Conservation (phyloP, 257 asterid species). For the Solanum chiquidenum region DNA sequence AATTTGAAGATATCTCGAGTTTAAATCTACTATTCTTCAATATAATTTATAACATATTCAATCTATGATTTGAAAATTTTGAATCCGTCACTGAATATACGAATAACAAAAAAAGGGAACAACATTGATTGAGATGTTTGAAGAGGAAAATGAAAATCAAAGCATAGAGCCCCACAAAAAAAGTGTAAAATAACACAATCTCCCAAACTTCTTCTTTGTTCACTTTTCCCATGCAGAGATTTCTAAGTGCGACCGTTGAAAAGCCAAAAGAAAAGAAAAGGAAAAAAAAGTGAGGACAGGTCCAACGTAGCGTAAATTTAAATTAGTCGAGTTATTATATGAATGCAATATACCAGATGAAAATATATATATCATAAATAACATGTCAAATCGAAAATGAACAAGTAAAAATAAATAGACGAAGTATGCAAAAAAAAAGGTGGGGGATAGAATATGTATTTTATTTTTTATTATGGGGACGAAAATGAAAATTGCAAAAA, state of each 20-base stretch:
- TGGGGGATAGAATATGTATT: not conserved
- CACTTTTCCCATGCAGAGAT: not conserved
- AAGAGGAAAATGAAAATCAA: not conserved
- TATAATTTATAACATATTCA: not conserved
- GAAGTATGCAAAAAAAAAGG: not conserved
- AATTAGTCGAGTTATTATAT: too few relatives aligned
- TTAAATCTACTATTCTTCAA: rapidly evolving
- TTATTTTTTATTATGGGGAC: not conserved
- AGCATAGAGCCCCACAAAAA: slow-evolving; percentile 16
- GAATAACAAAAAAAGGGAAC: too few relatives aligned
- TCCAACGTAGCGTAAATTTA: rapidly evolving
- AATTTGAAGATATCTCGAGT: too few relatives aligned
- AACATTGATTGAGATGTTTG: not conserved
- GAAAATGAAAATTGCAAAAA: not conserved
- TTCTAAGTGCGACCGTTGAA: not conserved
- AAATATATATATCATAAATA: not conserved
- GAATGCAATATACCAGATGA: too few relatives aligned
- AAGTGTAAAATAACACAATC: not conserved
- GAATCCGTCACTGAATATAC: not conserved
- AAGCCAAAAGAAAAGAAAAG: not conserved
- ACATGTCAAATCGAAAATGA: not conserved
- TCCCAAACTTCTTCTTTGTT: not conserved
- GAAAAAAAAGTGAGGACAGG: not conserved
- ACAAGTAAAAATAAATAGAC: not conserved
- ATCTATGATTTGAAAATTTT: too few relatives aligned